Base-by-base conservation (phyloP, 805 yeast genomes). In the Candida khao-thaluensis region DNA sequence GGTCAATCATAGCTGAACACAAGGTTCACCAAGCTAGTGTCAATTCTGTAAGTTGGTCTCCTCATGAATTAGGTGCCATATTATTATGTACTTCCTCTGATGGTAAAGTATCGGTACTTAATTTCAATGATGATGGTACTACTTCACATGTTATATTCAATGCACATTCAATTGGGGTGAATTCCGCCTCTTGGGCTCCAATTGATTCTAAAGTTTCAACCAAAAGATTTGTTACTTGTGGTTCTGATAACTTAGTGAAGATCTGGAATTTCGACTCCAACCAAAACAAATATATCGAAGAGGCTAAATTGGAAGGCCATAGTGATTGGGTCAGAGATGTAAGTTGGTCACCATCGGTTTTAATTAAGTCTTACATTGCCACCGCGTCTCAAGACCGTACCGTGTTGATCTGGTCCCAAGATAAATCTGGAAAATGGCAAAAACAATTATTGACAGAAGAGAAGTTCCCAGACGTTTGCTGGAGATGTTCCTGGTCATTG, bases 281-380 rank as follows among this genome's bases (percentile, higher is more conserved):
- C 5, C 52, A 54, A 33, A 76, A 73, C 49, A 75, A 75, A 18
- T 88, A 85, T 59, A 73, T 73, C 17, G 74, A 82, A 53, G 96
- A 91, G 61, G 82, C 81, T 30, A 76, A 79, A 18, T 74, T 93
- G 39, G 82, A 81, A 47, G 99, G 97, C 28, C 99, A 93, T 63
- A 73, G 86, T 12, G 99, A 93, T 63, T 93, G 99, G 99, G 97
- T 93, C 23, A 82, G 99, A 64, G 99, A 93, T 60, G 97, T 91
- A 44, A 88, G 95, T 3, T 93, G 99, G 99, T 88, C 96, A 15
- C 96, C 98, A 34, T 81, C 95, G 2, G 80, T 87, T 34, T 74
- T 93, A 46, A 76, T 87, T 33, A 83, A 86, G 51, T 81, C 95
- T 10, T 91, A 89, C 60, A 85, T 93, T 53, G 99, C 98, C 10